Percentiles rank a stretch among this genome's conserved stretches.
These are phyloP conservation scores for Boletus reticuloceps DNA, from an alignment of 768 basidiomycete genomes.

Conservation along the genomic window DNA sequence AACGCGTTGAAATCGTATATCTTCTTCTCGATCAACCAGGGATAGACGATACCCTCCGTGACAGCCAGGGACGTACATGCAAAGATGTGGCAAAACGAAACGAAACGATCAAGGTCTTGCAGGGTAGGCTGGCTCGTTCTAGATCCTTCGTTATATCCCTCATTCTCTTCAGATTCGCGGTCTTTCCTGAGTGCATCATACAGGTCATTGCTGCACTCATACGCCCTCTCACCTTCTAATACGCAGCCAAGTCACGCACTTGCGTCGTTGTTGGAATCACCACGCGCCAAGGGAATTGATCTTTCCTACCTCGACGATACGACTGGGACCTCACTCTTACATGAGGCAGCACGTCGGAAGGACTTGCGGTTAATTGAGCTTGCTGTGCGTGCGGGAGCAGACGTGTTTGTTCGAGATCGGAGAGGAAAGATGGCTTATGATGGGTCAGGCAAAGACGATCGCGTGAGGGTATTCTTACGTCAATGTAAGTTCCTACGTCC, in stretches of 20 bases:
- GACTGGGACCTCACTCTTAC: conserved; percentile 76
- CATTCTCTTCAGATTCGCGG: conserved; percentile 61
- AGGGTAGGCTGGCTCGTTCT: conserved; percentile 45
- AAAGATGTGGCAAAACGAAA: conserved; percentile 70
- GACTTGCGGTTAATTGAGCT: conserved; percentile 82
- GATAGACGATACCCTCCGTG: conserved; percentile 75
- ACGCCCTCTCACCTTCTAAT: conserved; percentile 58
- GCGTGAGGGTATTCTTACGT: conserved; percentile 75
- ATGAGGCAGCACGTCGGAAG: conserved; percentile 81
- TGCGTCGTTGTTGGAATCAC: conserved; percentile 59
- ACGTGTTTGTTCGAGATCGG: conserved; percentile 82
- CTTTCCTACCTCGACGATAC: conserved; percentile 77
- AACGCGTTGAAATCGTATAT: conserved; percentile 67
- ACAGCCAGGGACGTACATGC: conserved; percentile 63
- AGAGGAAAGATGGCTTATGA: conserved; percentile 69
- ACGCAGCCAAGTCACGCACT: conserved; percentile 44
- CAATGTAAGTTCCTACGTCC: conserved; percentile 58
- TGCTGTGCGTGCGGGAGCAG: conserved; percentile 82
- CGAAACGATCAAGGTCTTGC: conserved; percentile 63
- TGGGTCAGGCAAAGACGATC: conserved; percentile 73
- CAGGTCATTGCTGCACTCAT: conserved; percentile 67
- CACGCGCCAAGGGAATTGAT: conserved; percentile 69
- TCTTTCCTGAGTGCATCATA: conserved; percentile 72
- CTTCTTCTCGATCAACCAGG: conserved; percentile 75
- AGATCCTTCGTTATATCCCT: not conserved